Base-by-base conservation (phyloP, 2,329 filamentous ascomycete species). In the Ophiocordyceps polyrhachis-furcata region DNA sequence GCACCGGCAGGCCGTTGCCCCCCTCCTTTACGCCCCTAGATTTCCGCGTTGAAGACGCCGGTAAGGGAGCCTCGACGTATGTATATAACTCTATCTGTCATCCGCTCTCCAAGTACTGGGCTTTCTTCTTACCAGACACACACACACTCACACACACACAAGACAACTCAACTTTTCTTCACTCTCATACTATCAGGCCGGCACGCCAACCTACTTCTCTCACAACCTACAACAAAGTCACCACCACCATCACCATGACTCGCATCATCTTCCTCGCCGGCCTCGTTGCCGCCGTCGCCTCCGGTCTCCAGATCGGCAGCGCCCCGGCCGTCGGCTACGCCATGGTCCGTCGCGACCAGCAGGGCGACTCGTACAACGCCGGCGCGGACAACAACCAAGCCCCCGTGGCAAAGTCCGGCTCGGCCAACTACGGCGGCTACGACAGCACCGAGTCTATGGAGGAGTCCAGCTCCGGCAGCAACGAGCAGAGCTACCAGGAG, bases 341-440 rank as follows among this genome's bases (percentile, higher is more conserved):
- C 46, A 43, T 58, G 45, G 58, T 56, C 46, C 61, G 58, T 51
- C 51, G 55, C 35, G n/a, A 19, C 17, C 35, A 38, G 35, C 35
- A 38, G n/a, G 31, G 13, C 31, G 31, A 32, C 15, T 14, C 12
- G 13, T 38, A 38, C 35, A 17, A 17, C 35, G 15, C 35, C 4
- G 35, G 35, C 35, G 15, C 35, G n/a, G 19, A 28, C 21, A 28
- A 15, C 40, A 21, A 14, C 40, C 21, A 41, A 19, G 25, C 21
- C 7, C 5, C 21, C 14, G 21, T 28, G 21, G 14, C 40, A 14
- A 41, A 28, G 40, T 25, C 40, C 20, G 40, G 40, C 21, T n/a
- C n/a, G 15, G 21, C 40, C 35, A 38, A 38, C 35, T 38, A 38
- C 35, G 35, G 35, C n/a, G 35, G 35, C 35, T 38, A 38, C 35